Conservation (phyloP, 1,139 yeast species). For the Geotrichum histeridarum region DNA sequence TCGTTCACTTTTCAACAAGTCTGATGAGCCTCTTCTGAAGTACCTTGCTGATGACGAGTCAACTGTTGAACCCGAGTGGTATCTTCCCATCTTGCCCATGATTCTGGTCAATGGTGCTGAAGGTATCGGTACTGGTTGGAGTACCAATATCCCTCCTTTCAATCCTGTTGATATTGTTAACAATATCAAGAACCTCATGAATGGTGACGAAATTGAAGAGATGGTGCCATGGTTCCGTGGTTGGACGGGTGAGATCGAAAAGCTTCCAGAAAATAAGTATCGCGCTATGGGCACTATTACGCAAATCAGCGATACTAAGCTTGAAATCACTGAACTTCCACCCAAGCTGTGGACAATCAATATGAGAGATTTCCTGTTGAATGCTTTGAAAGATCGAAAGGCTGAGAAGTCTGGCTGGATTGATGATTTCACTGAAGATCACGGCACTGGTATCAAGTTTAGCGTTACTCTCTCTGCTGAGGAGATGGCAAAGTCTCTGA, state of each 20-base stretch:
- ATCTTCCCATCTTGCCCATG: constrained; percentile 89
- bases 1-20: constrained; percentile 65
- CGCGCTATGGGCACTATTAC: constrained; percentile 75
- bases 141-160: constrained; percentile 84
- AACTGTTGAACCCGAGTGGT: constrained; percentile 95
- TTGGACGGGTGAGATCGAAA: constrained; percentile 81
- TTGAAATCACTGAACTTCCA: constrained; percentile 91
- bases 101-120: constrained; percentile 90
- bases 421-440: constrained; percentile 93
- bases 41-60: constrained; percentile 91
- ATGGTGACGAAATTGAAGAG: constrained; percentile 61
- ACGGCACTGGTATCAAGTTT: constrained; percentile 74
- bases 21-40: constrained; percentile 71
- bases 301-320: constrained; percentile 69
- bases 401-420: constrained; percentile 64
- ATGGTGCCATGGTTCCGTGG: constrained; percentile 96
- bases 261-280: constrained; percentile 55
- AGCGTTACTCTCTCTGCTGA: constrained; percentile 66
- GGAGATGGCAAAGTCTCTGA: constrained; percentile 75
- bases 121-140: constrained; percentile 99
- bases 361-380: constrained; percentile 75
- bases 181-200: constrained; percentile 69
- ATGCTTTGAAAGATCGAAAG: constrained; percentile 47
- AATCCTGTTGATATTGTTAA: constrained; percentile 79
- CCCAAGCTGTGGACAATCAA: constrained; percentile 88